Evolutionary conservation across 2,329 filamentous ascomycete genomes (phyloP).

Genomic region (Aspergillus sp.): DNA sequence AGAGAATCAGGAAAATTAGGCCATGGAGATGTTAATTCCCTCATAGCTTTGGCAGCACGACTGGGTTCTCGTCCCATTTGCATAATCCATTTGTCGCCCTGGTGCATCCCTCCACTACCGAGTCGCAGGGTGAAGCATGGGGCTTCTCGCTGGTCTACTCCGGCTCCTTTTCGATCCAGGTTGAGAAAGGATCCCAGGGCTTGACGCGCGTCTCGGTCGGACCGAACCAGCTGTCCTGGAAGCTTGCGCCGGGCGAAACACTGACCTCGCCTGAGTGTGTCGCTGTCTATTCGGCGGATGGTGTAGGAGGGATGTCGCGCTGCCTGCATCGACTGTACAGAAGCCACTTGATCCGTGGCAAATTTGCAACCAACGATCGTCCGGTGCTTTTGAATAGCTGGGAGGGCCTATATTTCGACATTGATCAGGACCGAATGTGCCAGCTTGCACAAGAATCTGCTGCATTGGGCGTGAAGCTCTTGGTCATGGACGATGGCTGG

Average conservation of each 20-base stretch:
- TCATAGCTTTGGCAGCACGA: constrained; percentile 58
- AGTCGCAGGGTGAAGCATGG: constrained; percentile 62
- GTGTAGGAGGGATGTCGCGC: constrained; percentile 63
- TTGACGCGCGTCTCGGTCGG: constrained; percentile 61
- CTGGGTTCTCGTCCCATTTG: constrained; percentile 63
- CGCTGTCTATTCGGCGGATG: constrained; percentile 59
- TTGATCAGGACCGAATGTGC: constrained; percentile 55
- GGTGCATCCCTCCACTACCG: constrained; percentile 57
- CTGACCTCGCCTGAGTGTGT: constrained; percentile 64
- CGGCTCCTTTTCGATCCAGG: constrained; percentile 61
- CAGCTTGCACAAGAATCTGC: constrained; percentile 42
- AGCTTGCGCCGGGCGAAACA: constrained; percentile 55
- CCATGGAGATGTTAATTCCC: no score
- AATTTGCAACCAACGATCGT: constrained; percentile 52
- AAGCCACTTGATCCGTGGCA: constrained; percentile 60
- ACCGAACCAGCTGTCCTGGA: constrained; percentile 60
- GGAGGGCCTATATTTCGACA: constrained; percentile 63
- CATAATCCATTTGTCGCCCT: constrained; percentile 66
- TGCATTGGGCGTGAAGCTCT: constrained; percentile 59
- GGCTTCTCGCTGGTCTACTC: constrained; percentile 66
- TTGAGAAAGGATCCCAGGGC: constrained; percentile 63
- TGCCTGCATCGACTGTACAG: constrained; percentile 62
- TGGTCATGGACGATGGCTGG: constrained; percentile 68
- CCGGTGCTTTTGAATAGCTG: constrained; percentile 65
- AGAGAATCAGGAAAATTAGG: background rate